Percentiles rank a stretch among this genome's conserved stretches.
phyloP scores from a whole-genome alignment of 257 asterid species.

The Ilex aquifolium region DNA sequence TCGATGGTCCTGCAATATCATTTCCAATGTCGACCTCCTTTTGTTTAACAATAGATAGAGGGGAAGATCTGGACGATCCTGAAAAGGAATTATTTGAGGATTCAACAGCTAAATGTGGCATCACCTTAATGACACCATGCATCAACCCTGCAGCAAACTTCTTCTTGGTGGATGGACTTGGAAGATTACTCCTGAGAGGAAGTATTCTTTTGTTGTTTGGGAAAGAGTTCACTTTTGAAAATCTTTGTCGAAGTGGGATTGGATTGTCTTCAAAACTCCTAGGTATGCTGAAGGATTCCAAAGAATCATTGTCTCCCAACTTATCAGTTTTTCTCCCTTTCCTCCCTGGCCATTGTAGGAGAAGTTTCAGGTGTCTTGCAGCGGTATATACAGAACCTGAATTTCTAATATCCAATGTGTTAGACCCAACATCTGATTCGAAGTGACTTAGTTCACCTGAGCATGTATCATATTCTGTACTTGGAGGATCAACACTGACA shows the following conservation, averaged over 20 bases:
- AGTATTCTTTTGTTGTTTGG: slow-evolving; percentile 47
- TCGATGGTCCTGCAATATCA: slow-evolving; percentile 16
- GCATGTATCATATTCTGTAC: slow-evolving; percentile 30
- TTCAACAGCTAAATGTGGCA: slow-evolving; percentile 35
- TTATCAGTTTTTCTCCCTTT: slow-evolving; percentile 20
- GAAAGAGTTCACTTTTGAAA: slow-evolving; percentile 36
- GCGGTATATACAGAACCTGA: slow-evolving; percentile 31
- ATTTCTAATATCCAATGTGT: slow-evolving; percentile 28
- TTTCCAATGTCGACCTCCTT: slow-evolving; percentile 11
- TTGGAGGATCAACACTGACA: slow-evolving; percentile 29
- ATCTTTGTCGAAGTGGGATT: slow-evolving; percentile 60
- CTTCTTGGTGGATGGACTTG: slow-evolving; percentile 58
- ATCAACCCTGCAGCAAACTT: slow-evolving; percentile 46
- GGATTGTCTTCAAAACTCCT: slow-evolving; percentile 33
- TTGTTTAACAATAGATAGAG: slow-evolving; percentile 22
- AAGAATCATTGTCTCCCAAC: slow-evolving; percentile 32
- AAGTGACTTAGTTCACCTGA: slow-evolving; percentile 48
- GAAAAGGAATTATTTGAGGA: slow-evolving; percentile 52
- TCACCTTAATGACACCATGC: slow-evolving; percentile 54
- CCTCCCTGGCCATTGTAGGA: slow-evolving; percentile 41
- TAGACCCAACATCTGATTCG: slow-evolving; percentile 18
- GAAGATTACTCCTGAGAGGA: slow-evolving; percentile 25
- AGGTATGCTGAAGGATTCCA: slow-evolving; percentile 19
- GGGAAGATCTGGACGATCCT: slow-evolving; percentile 56
- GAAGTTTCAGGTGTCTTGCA: slow-evolving; percentile 42